Evolutionary conservation across 2,329 filamentous ascomycete species (phyloP).

Genomic region (Colletotrichum noveboracense): DNA sequence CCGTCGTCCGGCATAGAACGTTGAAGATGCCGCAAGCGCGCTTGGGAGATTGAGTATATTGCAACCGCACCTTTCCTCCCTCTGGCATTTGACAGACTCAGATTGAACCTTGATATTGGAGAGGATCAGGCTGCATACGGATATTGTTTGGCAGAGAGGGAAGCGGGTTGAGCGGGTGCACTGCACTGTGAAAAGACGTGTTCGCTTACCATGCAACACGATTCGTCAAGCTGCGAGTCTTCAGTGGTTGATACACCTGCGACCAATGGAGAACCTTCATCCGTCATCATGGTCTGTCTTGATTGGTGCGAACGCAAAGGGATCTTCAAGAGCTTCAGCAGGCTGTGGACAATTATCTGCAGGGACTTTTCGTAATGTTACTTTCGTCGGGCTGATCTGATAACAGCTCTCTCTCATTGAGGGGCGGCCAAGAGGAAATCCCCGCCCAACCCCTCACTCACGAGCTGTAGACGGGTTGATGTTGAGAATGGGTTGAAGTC

Average conservation of each 20-base stretch:
- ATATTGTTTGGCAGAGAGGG: not conserved
- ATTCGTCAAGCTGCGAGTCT: not conserved
- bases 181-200: not conserved
- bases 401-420: not conserved
- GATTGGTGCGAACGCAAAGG: not conserved
- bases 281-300: not conserved
- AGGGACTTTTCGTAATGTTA: not conserved
- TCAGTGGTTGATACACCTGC: not conserved
- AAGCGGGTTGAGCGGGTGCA: not conserved
- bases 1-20: not conserved
- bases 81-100: not conserved
- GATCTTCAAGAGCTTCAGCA: not conserved
- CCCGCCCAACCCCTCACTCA: not conserved
- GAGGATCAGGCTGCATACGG: not conserved
- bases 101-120: not conserved
- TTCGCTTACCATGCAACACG: not conserved
- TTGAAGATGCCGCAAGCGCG: not conserved
- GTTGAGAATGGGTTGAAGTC: not conserved
- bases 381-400: not conserved
- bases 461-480: not conserved
- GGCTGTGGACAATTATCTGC: not conserved
- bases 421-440: not conserved
- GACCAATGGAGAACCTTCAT: not conserved
- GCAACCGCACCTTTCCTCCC: not conserved
- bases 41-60: not conserved